Percentiles rank a stretch among this genome's conserved stretches.
Evolutionary conservation across 306 rosid species (phyloP).

Genomic region (Castanea sativa): DNA sequence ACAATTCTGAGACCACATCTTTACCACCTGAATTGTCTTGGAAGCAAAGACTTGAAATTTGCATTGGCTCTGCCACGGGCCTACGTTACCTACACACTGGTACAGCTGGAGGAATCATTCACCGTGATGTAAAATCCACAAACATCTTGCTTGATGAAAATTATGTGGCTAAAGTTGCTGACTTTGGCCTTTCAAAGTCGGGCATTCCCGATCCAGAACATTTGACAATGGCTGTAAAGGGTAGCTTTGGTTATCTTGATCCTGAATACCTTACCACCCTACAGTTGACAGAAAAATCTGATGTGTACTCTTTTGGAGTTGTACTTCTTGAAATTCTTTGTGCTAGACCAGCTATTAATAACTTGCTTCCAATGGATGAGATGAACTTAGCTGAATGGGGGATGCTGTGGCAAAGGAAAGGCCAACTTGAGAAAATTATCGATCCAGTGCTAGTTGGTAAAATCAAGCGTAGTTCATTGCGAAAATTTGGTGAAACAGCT

Average conservation of each 20-base stretch:
- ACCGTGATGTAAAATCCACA: conserved; percentile 53
- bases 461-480: conserved; percentile 35
- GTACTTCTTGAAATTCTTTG: conserved; percentile 55
- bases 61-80: conserved; percentile 53
- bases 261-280: conserved; percentile 45
- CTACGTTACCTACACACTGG: conserved; percentile 57
- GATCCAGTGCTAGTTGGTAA: conserved; percentile 39
- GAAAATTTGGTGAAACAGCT: conserved; percentile 34
- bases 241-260: conserved; percentile 59
- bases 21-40: conserved; percentile 29
- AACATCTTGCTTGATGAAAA: conserved; percentile 53
- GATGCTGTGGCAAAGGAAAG: conserved; percentile 35
- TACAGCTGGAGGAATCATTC: conserved; percentile 44
- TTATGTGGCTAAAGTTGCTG: conserved; percentile 53
- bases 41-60: conserved; percentile 55
- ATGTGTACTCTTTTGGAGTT: conserved; percentile 57
- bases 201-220: conserved; percentile 41
- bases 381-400: conserved; percentile 51
- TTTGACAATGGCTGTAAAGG: conserved; percentile 42
- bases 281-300: conserved; percentile 53
- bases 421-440: conserved; percentile 30
- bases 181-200: conserved; percentile 52
- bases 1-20: background rate
- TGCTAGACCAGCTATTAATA: conserved; percentile 44
- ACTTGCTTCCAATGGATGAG: conserved; percentile 28